A percentile compares a stretch with the other conserved stretches of the same genome.
Conservation (phyloP, 179 eudicot genomes). For the Drosera spatulata region DNA sequence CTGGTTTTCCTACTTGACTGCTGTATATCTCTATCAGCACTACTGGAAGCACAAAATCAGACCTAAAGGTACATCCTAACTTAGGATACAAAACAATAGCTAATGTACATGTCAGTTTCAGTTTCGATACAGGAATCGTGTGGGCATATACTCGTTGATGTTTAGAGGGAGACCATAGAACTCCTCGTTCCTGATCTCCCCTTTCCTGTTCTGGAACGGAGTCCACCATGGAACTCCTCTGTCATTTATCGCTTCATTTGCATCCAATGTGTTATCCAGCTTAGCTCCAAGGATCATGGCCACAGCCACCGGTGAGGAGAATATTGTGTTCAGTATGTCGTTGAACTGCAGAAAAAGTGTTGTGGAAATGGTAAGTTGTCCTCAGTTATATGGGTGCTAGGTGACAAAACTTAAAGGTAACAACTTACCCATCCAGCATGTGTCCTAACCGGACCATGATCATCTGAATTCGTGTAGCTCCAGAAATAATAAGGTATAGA, state of each 20-base stretch:
- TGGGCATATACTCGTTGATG: slow-evolving; percentile 81
- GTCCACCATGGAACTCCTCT: slow-evolving; percentile 99
- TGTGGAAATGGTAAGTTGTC: not conserved
- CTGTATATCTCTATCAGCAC: no score
- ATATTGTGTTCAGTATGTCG: slow-evolving; percentile 74
- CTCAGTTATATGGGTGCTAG: not conserved
- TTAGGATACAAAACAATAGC: no score
- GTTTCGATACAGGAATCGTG: slow-evolving; percentile 33
- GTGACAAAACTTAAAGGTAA: not conserved
- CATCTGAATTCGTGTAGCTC: slow-evolving; percentile 19
- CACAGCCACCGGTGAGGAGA: slow-evolving; percentile 79
- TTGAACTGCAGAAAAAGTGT: slow-evolving; percentile 54
- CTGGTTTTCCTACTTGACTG: no score
- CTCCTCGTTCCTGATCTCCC: slow-evolving; percentile 91
- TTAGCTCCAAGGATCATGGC: slow-evolving; percentile 71
- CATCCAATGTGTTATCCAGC: slow-evolving; percentile 90
- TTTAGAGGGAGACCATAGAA: slow-evolving; percentile 94
- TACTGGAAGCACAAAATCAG: no score
- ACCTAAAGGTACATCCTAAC: no score
- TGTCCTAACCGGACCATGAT: slow-evolving; percentile 73
- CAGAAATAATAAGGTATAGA: slow-evolving; percentile 82
- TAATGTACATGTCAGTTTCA: no score
- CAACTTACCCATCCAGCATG: slow-evolving; percentile 91
- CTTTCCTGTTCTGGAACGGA: slow-evolving; percentile 83
- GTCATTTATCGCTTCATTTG: slow-evolving; percentile 80